phyloP scores from a whole-genome alignment of 208 protist genomes.

The Kentomonas sorsogonicus region DNA sequence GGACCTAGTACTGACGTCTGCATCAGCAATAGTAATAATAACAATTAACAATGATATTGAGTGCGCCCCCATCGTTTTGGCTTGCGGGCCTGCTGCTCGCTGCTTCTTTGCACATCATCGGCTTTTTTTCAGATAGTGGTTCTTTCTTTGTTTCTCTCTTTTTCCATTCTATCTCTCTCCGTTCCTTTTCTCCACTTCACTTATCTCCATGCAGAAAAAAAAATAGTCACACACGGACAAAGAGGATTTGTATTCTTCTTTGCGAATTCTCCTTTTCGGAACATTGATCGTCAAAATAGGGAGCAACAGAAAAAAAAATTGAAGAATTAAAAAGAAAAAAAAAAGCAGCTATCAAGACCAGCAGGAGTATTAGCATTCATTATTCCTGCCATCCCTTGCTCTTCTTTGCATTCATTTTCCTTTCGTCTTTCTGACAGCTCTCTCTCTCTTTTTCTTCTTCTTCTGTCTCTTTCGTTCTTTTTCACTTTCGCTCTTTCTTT shows the following conservation, averaged over 20 bases:
- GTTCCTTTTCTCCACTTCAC: constrained; percentile 8
- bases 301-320: neutral
- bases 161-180: constrained; percentile 13
- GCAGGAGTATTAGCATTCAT: neutral
- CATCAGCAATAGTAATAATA: no score
- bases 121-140: constrained; percentile 3
- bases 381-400: no score
- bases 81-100: no score
- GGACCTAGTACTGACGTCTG: no score
- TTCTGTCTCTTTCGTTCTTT: constrained; percentile 6
- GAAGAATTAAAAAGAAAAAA: neutral
- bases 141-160: neutral
- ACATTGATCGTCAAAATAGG: neutral
- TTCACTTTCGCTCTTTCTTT: neutral
- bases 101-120: no score
- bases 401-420: neutral
- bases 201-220: neutral
- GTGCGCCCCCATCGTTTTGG: no score
- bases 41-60: no score
- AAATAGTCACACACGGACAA: neutral
- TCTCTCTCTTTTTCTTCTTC: constrained; percentile 7
- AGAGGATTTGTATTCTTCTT: neutral
- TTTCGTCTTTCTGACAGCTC: constrained; percentile 3
- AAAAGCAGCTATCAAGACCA: neutral
- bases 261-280: constrained; percentile 9